Percentiles rank a stretch among this genome's conserved stretches.
Evolutionary conservation across 116 monocot genomes (phyloP).

Genomic region (Trichopus zeylanicus): DNA sequence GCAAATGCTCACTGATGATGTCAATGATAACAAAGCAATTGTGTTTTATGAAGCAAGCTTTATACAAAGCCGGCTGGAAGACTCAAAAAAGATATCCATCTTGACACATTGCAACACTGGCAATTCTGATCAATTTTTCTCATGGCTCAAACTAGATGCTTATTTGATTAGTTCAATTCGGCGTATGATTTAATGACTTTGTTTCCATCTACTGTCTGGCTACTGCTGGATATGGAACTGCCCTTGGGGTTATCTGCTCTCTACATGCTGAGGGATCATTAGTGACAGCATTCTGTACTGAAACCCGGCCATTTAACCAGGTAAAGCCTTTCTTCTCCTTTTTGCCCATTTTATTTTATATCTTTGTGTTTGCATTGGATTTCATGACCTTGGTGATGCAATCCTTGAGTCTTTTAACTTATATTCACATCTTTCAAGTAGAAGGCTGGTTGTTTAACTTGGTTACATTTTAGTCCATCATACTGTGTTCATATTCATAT

Average conservation of each 20-base stretch:
- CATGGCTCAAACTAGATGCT: background rate
- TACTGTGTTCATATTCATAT: too few species aligned
- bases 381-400: too few species aligned
- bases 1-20: constrained; percentile 84
- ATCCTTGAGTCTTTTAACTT: too few species aligned
- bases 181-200: background rate
- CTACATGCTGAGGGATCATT: constrained; percentile 55
- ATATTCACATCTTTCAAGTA: too few species aligned
- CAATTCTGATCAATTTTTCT: constrained; percentile 31
- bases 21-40: constrained; percentile 76
- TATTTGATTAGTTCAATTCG: background rate
- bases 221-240: constrained; percentile 98
- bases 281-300: constrained; percentile 81
- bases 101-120: constrained; percentile 98
- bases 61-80: constrained; percentile 28
- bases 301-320: constrained; percentile 98
- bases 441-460: too few species aligned
- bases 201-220: constrained; percentile 52
- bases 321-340: constrained; percentile 12
- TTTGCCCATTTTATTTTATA: constrained; percentile 3
- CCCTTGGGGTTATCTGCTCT: constrained; percentile 90
- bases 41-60: constrained; percentile 69
- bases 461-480: too few species aligned
- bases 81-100: constrained; percentile 40
- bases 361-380: too few species aligned